Base-by-base conservation (phyloP, 495 filamentous ascomycete genomes). In the Platismatia glauca region DNA sequence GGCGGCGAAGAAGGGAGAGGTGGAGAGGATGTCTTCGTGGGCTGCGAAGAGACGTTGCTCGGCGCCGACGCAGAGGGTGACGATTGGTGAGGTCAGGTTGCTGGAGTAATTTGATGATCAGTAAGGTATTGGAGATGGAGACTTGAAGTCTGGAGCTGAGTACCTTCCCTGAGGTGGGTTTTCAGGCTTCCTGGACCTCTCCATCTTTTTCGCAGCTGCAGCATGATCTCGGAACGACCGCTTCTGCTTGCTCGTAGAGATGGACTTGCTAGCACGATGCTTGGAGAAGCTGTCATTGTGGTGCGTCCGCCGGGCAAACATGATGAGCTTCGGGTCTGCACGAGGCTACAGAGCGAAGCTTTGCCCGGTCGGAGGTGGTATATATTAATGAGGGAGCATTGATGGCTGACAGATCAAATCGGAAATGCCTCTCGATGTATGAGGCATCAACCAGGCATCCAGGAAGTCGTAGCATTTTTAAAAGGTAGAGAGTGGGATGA, bases 11-110 rank as follows among this genome's bases (percentile, higher is more conserved):
- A 86, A 94, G 16, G 90, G 83, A 31, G 89, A 90, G 62, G 81
- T 73, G 75, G 78, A 79, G 55, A 97, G 86, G 67, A 96, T 83
- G 70, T 91, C 86, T 76, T 91, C 89, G 73, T 96, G 92, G 29
- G 90, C 90, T 41, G 90, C 90, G 76, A 97, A 97, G 71, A 95
- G 87, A 22, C 89, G 83, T 68, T 87, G 82, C 61, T 89, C 84
- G 15, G 80, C 82, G 8, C 92, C 92, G 67, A 95, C 84, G 66
- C 83, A 79, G 66, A 96, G 79, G 57, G 89, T 93, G 65, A 96
- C 81, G 64, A 96, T 86, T 57, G 88, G 79, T 18, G 88, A 87
- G 69, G 81, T 83, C 68, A 83, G 70, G 69, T 77, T 79, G 66
- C 82, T 89, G 55, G 57, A 9, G 13, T 29, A 48, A 39, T 15